phyloP scores from a whole-genome alignment of 1,284 basidiomycete genomes.

The Athelia sp. region DNA sequence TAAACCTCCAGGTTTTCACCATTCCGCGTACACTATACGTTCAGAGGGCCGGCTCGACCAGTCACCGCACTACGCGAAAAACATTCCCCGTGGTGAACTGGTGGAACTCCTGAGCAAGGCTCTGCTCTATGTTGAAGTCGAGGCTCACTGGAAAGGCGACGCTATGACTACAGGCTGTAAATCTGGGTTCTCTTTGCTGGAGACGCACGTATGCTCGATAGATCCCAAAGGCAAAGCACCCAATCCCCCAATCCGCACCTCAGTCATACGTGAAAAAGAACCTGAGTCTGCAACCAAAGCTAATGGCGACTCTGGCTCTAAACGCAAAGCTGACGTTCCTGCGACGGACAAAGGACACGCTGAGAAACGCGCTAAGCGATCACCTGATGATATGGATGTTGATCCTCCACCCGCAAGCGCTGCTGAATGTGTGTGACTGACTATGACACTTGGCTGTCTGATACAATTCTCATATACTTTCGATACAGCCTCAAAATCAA shows the following conservation, averaged over 20 bases:
- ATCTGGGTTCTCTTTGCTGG: conserved; percentile 63
- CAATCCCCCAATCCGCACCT: neutral
- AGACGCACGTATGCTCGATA: conserved; percentile 60
- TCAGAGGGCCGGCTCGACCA: conserved; percentile 66
- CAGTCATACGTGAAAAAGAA: neutral
- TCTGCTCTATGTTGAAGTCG: conserved; percentile 78
- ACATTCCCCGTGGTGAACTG: conserved; percentile 79
- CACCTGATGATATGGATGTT: conserved; percentile 36
- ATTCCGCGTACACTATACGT: conserved; percentile 72
- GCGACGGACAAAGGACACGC: conserved; percentile 35
- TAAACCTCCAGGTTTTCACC: conserved; percentile 55
- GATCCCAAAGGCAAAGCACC: conserved; percentile 24
- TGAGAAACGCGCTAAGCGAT: conserved; percentile 48
- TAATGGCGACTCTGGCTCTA: conserved; percentile 19
- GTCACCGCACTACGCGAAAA: conserved; percentile 59
- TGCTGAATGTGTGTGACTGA: conserved; percentile 12
- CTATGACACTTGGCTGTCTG: too few species aligned
- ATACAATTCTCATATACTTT: too few species aligned
- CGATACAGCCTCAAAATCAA: neutral
- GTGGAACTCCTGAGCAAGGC: conserved; percentile 78
- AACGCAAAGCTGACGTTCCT: conserved; percentile 46
- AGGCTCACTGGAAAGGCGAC: conserved; percentile 70
- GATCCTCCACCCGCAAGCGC: conserved; percentile 21
- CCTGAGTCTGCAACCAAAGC: neutral
- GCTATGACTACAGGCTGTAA: conserved; percentile 58